Evolutionary conservation across 148 eudicot species (phyloP).

Genomic region (Bassia scoparia): DNA sequence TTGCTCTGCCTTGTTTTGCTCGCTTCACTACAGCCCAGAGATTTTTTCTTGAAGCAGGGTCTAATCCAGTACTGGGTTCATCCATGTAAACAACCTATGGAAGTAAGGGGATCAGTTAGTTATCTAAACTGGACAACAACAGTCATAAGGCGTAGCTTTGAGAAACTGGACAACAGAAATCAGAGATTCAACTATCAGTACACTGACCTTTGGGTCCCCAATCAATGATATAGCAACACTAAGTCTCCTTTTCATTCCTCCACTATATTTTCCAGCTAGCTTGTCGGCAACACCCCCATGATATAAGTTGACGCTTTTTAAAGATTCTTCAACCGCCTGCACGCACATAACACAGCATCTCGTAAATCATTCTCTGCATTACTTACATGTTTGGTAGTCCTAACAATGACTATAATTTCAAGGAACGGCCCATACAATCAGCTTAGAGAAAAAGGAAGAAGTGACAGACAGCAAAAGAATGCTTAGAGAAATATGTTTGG

Average conservation of each 20-base stretch:
- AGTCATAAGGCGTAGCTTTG: too few species aligned
- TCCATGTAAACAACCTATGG: conserved; percentile 91
- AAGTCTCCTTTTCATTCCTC: conserved; percentile 97
- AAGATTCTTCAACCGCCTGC: conserved; percentile 91
- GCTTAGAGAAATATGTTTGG: too few species aligned
- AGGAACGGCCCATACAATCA: not conserved
- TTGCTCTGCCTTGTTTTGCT: conserved; percentile 78
- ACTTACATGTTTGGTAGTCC: not conserved
- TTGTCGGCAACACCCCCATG: conserved; percentile 88
- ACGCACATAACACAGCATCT: conserved; percentile 1
- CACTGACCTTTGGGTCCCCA: conserved; percentile 79
- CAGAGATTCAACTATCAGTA: not conserved
- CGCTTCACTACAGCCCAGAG: conserved; percentile 85
- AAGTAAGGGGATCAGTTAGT: not conserved
- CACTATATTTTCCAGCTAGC: conserved; percentile 78
- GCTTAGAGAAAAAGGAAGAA: too few species aligned
- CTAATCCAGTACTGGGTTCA: conserved; percentile 93
- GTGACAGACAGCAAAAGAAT: too few species aligned
- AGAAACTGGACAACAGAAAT: not conserved
- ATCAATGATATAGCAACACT: conserved; percentile 90
- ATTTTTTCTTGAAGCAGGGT: conserved; percentile 89
- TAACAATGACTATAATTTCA: not conserved
- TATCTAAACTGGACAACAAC: not conserved
- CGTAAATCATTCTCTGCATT: not conserved
- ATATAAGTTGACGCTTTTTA: conserved; percentile 71